Percentiles rank a stretch among this genome's conserved stretches.
phyloP scores from a whole-genome alignment of 768 basidiomycete species.

The Tricholoma hemisulphureum region DNA sequence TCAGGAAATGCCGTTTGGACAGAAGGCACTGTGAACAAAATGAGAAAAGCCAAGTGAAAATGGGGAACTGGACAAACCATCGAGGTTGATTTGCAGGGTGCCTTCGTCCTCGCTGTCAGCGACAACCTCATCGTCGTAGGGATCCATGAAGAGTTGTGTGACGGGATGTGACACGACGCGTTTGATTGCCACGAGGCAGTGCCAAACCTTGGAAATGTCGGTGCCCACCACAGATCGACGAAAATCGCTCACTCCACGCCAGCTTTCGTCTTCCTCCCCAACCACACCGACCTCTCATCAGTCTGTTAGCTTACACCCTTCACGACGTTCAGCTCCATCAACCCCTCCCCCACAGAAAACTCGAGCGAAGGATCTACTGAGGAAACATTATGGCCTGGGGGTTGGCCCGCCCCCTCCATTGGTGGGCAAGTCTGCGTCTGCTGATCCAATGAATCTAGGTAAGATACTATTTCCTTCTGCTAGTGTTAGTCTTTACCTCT shows the following conservation, averaged over 20 bases:
- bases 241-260: constrained; percentile 31
- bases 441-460: constrained; percentile 85
- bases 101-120: constrained; percentile 48
- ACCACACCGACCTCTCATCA: constrained; percentile 16
- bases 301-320: constrained; percentile 8
- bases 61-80: neutral
- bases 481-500: neutral
- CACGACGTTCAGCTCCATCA: constrained; percentile 29
- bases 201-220: neutral
- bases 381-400: constrained; percentile 86
- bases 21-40: neutral
- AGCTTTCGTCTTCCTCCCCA: constrained; percentile 38
- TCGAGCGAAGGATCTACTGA: constrained; percentile 70
- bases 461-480: constrained; percentile 18
- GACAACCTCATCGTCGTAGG: constrained; percentile 41
- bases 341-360: constrained; percentile 44
- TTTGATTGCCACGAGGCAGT: neutral
- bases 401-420: constrained; percentile 67
- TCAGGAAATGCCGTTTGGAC: neutral
- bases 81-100: neutral
- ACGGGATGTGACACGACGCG: neutral
- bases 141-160: neutral
- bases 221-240: constrained; percentile 22
- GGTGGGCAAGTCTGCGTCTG: constrained; percentile 50
- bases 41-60: neutral